A percentile compares a stretch with the other conserved stretches of the same genome.
Evolutionary conservation across 257 asterid species (phyloP).

Genomic region (Ehretia macrophylla): DNA sequence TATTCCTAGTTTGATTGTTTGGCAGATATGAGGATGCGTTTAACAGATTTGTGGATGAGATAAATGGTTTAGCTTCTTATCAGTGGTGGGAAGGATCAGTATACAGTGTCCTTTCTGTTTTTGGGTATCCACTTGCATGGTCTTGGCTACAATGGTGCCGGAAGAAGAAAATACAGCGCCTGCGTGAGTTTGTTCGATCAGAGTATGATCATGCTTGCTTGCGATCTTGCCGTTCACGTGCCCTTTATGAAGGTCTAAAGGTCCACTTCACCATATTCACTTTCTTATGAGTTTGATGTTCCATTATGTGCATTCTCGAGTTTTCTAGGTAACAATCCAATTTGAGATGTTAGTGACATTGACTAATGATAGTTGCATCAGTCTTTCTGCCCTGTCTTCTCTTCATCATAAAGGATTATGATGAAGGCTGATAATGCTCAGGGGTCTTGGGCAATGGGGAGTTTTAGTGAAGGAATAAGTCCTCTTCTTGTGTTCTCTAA

Average conservation of each 20-base stretch:
- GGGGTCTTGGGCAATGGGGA: too few relatives aligned
- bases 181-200: conserved; percentile 91
- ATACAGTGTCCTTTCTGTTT: conserved; percentile 53
- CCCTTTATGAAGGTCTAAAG: conserved; percentile 90
- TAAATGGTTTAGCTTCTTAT: conserved; percentile 75
- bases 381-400: too few relatives aligned
- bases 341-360: neutral
- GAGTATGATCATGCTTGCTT: conserved; percentile 95
- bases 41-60: conserved; percentile 77
- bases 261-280: conserved; percentile 26
- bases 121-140: conserved; percentile 85
- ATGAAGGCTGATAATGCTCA: too few relatives aligned
- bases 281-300: conserved; percentile 9
- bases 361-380: neutral
- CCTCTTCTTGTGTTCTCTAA: too few relatives aligned
- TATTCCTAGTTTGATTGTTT: conserved; percentile 14
- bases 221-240: conserved; percentile 93
- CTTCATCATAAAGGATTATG: too few relatives aligned
- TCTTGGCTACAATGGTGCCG: conserved; percentile 85
- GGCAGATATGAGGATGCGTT: conserved; percentile 89
- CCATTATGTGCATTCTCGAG: neutral
- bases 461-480: too few relatives aligned
- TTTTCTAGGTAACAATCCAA: neutral
- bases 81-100: conserved; percentile 97
- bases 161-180: conserved; percentile 62